These are phyloP conservation scores for Dillenia suffruticosa DNA, from an alignment of 164 flowering plant genomes.

Conservation along the genomic window DNA sequence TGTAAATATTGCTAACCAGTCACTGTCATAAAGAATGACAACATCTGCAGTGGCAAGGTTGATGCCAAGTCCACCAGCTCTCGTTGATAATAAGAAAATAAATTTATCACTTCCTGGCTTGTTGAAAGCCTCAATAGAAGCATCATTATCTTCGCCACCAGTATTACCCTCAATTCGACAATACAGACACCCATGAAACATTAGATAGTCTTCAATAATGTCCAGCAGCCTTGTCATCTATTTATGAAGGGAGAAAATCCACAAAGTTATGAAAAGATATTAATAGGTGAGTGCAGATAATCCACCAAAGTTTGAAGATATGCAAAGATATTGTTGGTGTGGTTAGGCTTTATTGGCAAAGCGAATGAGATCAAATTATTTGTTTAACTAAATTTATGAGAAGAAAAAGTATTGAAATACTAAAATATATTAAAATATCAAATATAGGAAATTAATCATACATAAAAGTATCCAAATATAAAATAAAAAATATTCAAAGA, in stretches of 20 bases:
- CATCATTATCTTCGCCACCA: conserved; percentile 99
- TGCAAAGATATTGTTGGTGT: no score
- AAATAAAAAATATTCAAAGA: no score
- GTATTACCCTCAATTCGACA: conserved; percentile 99
- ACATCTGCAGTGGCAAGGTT: conserved; percentile 99
- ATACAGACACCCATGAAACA: conserved; percentile 79
- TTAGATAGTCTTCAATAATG: conserved; percentile 90
- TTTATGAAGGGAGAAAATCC: not conserved
- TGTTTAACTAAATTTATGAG: no score
- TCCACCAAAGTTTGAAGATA: not conserved
- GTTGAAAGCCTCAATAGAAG: conserved; percentile 88
- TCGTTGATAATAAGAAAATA: conserved; percentile 84
- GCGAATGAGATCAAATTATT: no score
- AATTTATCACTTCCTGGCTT: conserved; percentile 98
- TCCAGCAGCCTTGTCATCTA: conserved; percentile 99
- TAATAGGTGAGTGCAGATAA: not conserved
- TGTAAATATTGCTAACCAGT: conserved; percentile 53
- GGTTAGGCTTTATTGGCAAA: no score
- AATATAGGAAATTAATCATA: no score
- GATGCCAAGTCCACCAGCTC: conserved; percentile 99
- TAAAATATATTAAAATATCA: no score
- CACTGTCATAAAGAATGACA: conserved; percentile 97
- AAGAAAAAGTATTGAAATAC: no score
- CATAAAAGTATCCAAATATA: no score
- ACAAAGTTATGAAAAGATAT: not conserved